Evolutionary conservation across 1,139 yeast genomes (phyloP).

Genomic region (Pneumocystis sp.): DNA sequence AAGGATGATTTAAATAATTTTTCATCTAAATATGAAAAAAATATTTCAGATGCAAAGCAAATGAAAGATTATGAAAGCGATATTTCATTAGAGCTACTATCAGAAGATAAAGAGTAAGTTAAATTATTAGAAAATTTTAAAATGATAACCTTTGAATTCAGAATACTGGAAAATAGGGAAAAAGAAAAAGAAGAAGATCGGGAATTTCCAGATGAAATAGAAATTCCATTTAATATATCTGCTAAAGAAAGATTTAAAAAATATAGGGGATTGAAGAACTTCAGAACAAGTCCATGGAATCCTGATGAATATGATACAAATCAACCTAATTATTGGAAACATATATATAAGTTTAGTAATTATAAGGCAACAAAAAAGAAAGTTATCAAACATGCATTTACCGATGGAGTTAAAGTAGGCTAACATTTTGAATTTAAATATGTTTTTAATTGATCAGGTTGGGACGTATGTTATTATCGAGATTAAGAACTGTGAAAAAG

Average conservation of each 20-base stretch:
- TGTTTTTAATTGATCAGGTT: slow-evolving; percentile 29
- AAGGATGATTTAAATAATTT: slow-evolving; percentile 20
- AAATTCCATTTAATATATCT: slow-evolving; percentile 57
- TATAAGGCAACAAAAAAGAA: slow-evolving; percentile 65
- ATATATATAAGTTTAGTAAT: slow-evolving; percentile 59
- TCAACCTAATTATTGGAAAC: slow-evolving; percentile 65
- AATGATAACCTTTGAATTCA: slow-evolving; percentile 23
- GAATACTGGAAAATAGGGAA: slow-evolving; percentile 51
- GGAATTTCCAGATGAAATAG: slow-evolving; percentile 93
- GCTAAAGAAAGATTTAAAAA: slow-evolving; percentile 61
- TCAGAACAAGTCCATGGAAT: slow-evolving; percentile 76
- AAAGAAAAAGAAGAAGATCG: slow-evolving; percentile 46
- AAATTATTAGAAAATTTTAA: neutral
- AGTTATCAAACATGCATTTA: slow-evolving; percentile 44
- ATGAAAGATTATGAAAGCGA: slow-evolving; percentile 32
- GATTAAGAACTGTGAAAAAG: slow-evolving; percentile 43
- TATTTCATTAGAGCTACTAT: slow-evolving; percentile 55
- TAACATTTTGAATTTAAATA: slow-evolving; percentile 5
- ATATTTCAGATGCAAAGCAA: slow-evolving; percentile 33
- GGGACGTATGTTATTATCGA: slow-evolving; percentile 52
- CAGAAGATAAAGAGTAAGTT: slow-evolving; percentile 75
- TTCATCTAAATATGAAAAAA: slow-evolving; percentile 18
- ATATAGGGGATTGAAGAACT: slow-evolving; percentile 75
- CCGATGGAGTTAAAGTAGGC: slow-evolving; percentile 33
- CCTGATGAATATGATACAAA: slow-evolving; percentile 64